A percentile compares a stretch with the other conserved stretches of the same genome.
Conservation (phyloP, 768 basidiomycete genomes). For the Mycena latifolia region DNA sequence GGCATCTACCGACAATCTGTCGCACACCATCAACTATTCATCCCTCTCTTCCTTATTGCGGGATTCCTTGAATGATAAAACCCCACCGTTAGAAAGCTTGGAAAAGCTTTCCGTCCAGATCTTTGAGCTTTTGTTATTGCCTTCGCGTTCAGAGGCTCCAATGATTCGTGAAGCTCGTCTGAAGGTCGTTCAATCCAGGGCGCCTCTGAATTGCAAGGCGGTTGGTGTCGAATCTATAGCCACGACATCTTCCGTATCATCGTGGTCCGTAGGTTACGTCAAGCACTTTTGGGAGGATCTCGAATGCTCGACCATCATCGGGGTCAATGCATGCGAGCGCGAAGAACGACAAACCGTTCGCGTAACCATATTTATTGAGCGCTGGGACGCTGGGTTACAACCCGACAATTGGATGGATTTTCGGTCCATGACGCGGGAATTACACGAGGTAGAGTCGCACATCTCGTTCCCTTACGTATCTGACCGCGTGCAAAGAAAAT, state of each 20-base stretch:
- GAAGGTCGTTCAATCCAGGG: conserved; percentile 60
- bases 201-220: conserved; percentile 63
- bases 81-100: conserved; percentile 53
- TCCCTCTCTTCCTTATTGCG: conserved; percentile 50
- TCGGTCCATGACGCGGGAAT: conserved; percentile 50
- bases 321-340: conserved; percentile 77
- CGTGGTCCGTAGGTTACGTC: conserved; percentile 39
- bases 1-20: conserved; percentile 66
- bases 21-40: conserved; percentile 76
- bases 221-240: conserved; percentile 55
- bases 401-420: conserved; percentile 51
- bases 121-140: conserved; percentile 51
- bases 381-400: conserved; percentile 33
- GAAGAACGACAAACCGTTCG: conserved; percentile 71
- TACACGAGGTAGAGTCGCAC: conserved; percentile 48
- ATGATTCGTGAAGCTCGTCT: conserved; percentile 52
- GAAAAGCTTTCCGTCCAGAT: conserved; percentile 60
- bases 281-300: conserved; percentile 54
- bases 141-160: conserved; percentile 41
- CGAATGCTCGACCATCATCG: conserved; percentile 68
- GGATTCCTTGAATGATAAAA: conserved; percentile 41
- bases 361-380: conserved; percentile 53
- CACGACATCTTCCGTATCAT: conserved; percentile 33
- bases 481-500: conserved; percentile 54
- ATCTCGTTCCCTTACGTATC: not conserved